Evolutionary conservation across 2,329 filamentous ascomycete species (phyloP).

Genomic region (Botrytis paeoniae): DNA sequence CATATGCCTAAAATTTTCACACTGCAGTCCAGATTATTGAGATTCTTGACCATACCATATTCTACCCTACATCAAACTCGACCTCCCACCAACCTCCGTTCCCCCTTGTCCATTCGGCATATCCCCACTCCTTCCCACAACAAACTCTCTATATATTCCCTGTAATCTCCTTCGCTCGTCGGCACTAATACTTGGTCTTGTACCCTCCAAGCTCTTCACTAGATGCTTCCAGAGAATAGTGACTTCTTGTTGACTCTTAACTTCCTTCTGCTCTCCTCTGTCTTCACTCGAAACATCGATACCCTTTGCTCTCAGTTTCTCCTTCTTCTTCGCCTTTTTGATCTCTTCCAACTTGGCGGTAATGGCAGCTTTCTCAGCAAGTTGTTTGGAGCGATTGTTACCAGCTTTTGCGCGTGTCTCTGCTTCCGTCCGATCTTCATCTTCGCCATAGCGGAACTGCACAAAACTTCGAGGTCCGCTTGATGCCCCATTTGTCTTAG

Average conservation of each 20-base stretch:
- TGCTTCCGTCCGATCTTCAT: constrained; percentile 47
- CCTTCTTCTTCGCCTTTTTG: constrained; percentile 59
- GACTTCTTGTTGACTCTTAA: constrained; percentile 61
- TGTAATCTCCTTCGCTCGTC: constrained; percentile 72
- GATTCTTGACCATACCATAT: neutral
- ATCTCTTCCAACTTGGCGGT: constrained; percentile 79
- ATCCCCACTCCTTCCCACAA: constrained; percentile 87
- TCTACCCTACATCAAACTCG: constrained; percentile 70
- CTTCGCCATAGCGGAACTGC: constrained; percentile 77
- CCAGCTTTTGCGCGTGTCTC: constrained; percentile 43
- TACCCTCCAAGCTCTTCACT: constrained; percentile 70
- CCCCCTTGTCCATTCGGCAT: constrained; percentile 91
- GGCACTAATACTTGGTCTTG: constrained; percentile 76
- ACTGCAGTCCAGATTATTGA: neutral
- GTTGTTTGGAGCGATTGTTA: constrained; percentile 50
- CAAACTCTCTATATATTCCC: constrained; percentile 88
- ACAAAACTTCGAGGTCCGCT: constrained; percentile 57
- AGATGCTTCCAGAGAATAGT: constrained; percentile 83
- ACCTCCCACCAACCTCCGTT: constrained; percentile 87
- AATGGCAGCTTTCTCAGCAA: constrained; percentile 77
- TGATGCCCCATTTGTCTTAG: constrained; percentile 32
- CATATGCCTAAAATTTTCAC: neutral
- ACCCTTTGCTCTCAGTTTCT: constrained; percentile 31
- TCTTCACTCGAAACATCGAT: constrained; percentile 28
- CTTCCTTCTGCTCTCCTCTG: constrained; percentile 40